Percentiles rank a stretch among this genome's conserved stretches.
Conservation (phyloP, 192 early-diverging fungal species). For the Lunasporangiospora selenospora region DNA sequence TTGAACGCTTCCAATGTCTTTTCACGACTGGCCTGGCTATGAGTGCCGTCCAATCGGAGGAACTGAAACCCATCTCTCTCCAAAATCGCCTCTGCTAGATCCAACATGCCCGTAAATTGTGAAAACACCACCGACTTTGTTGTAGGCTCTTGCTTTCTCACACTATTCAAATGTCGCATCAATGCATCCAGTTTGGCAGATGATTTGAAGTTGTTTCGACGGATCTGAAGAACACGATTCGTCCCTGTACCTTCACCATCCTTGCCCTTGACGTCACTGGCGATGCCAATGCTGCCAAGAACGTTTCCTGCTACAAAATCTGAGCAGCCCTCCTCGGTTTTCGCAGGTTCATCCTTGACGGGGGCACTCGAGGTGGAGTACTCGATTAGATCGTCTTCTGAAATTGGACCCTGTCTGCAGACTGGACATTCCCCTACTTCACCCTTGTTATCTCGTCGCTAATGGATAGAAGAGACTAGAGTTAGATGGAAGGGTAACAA, state of each 20-base stretch:
- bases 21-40: conserved; percentile 67
- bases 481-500: background rate
- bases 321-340: background rate
- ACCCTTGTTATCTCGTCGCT: conserved; percentile 55
- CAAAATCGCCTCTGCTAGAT: conserved; percentile 69
- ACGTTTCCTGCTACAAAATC: background rate
- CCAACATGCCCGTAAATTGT: conserved; percentile 90
- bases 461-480: background rate
- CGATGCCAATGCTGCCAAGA: background rate
- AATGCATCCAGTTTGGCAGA: conserved; percentile 60
- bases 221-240: conserved; percentile 31
- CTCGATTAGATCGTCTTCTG: conserved; percentile 53
- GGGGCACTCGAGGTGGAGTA: conserved; percentile 10
- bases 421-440: conserved; percentile 60
- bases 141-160: conserved; percentile 18
- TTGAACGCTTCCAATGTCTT: conserved; percentile 67
- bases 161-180: conserved; percentile 43
- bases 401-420: conserved; percentile 57
- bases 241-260: background rate
- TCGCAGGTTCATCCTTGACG: background rate
- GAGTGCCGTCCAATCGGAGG: conserved; percentile 83
- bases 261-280: conserved; percentile 10
- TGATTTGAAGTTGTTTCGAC: conserved; percentile 45
- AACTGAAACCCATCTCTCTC: conserved; percentile 61
- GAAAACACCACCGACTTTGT: conserved; percentile 92